These are phyloP conservation scores for Bolboschoenoplectus hybrid DNA, from an alignment of 202 grass and related monocot species.

Conservation along the genomic window DNA sequence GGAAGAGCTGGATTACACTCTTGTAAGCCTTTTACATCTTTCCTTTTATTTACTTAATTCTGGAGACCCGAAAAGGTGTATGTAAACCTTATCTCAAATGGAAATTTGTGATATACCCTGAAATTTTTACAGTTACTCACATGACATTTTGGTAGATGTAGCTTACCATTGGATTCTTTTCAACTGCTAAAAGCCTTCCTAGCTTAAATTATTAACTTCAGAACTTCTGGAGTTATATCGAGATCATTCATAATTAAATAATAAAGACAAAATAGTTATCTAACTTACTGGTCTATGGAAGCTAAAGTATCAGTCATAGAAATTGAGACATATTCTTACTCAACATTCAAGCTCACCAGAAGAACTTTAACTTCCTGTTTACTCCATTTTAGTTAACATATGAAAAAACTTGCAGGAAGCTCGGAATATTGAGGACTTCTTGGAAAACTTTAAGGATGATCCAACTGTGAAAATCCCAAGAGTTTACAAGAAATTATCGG, in stretches of 20 bases:
- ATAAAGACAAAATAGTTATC: background rate
- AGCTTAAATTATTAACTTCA: background rate
- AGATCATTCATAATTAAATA: conserved; percentile 7
- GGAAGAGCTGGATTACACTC: conserved; percentile 99
- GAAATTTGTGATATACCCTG: conserved; percentile 6
- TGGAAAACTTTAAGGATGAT: conserved; percentile 96
- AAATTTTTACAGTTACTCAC: background rate
- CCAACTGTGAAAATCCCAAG: conserved; percentile 95
- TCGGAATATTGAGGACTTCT: conserved; percentile 92
- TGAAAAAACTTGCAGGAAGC: conserved; percentile 60
- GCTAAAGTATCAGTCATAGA: background rate
- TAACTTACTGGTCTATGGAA: conserved; percentile 24
- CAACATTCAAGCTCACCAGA: background rate
- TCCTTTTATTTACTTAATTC: conserved; percentile 18
- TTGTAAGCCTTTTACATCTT: conserved; percentile 51
- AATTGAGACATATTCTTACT: background rate
- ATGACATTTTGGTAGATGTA: background rate
- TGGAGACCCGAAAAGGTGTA: background rate
- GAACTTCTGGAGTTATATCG: background rate
- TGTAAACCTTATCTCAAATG: background rate
- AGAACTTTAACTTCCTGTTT: conserved; percentile 1
- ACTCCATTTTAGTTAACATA: conserved; percentile 4
- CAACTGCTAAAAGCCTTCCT: conserved; percentile 2
- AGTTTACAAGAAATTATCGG: conserved; percentile 80
- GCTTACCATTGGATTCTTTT: background rate